Evolutionary conservation across 306 rosid genomes (phyloP).

Genomic region (Mucuna pruriens): DNA sequence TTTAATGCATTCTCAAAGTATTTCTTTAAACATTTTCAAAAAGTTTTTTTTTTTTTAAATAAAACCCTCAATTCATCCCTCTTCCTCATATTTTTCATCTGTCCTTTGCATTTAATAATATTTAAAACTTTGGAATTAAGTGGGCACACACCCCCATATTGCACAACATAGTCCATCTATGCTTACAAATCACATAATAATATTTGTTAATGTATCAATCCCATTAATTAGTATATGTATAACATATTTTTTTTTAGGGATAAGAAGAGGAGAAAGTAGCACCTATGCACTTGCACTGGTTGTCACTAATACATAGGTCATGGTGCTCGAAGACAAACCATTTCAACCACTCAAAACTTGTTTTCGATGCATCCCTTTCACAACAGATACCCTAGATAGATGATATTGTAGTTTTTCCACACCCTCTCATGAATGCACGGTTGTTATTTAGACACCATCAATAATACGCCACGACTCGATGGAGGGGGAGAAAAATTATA

Average conservation of each 20-base stretch:
- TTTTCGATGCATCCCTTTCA: conserved; percentile 15
- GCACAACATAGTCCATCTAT: too few species aligned
- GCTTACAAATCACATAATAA: too few species aligned
- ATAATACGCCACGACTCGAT: not conserved
- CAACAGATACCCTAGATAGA: not conserved
- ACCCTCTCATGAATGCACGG: not conserved
- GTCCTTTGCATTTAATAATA: too few species aligned
- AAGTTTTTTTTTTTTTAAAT: too few species aligned
- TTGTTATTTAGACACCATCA: not conserved
- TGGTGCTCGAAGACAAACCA: not conserved
- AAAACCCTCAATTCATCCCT: too few species aligned
- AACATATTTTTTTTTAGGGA: not conserved
- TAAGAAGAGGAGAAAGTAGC: not conserved
- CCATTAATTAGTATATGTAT: too few species aligned
- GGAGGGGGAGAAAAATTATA: not conserved
- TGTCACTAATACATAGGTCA: not conserved
- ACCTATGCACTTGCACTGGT: not conserved
- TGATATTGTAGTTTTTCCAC: not conserved
- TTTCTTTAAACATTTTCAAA: too few species aligned
- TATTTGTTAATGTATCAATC: too few species aligned
- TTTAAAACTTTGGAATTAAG: too few species aligned
- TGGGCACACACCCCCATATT: too few species aligned
- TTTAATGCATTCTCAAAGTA: too few species aligned
- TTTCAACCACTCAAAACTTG: conserved; percentile 25
- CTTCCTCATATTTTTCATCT: too few species aligned